Percentiles rank a stretch among this genome's conserved stretches.
These are phyloP conservation scores for Lignosus rhinocerotis DNA, from an alignment of 1,284 basidiomycete genomes.

Conservation along the genomic window DNA sequence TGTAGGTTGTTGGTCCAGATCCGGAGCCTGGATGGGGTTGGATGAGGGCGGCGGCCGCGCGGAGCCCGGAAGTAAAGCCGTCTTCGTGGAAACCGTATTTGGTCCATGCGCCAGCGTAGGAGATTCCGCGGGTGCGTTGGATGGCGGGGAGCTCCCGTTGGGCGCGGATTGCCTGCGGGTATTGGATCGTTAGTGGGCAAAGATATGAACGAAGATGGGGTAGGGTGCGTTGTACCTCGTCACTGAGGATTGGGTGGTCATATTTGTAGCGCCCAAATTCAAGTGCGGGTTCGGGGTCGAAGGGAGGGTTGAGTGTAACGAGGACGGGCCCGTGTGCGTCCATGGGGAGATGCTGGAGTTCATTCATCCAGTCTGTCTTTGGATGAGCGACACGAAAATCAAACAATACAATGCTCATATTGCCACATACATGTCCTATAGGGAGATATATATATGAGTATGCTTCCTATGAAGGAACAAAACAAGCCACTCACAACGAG, in stretches of 20 bases:
- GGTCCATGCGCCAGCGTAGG: slow-evolving; percentile 80
- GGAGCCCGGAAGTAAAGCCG: slow-evolving; percentile 69
- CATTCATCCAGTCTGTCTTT: slow-evolving; percentile 60
- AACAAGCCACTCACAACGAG: slow-evolving; percentile 54
- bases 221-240: slow-evolving; percentile 36
- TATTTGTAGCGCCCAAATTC: slow-evolving; percentile 61
- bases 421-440: slow-evolving; percentile 44
- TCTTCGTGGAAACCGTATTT: slow-evolving; percentile 85
- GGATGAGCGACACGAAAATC: background rate
- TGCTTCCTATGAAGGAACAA: background rate
- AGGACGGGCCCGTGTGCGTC: slow-evolving; percentile 64
- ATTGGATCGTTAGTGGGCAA: background rate
- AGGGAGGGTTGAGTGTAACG: slow-evolving; percentile 78
- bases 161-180: slow-evolving; percentile 50
- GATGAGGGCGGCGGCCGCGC: slow-evolving; percentile 35
- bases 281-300: slow-evolving; percentile 54
- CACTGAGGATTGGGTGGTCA: slow-evolving; percentile 67
- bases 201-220: background rate
- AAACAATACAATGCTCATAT: background rate
- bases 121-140: slow-evolving; percentile 66
- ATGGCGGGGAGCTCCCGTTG: slow-evolving; percentile 58
- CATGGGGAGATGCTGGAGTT: slow-evolving; percentile 69
- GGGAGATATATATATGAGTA: slow-evolving; percentile 1
- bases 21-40: background rate
- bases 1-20: background rate